Conservation (phyloP, 192 early-diverging fungal species). For the Entomortierella chlamydospora region DNA sequence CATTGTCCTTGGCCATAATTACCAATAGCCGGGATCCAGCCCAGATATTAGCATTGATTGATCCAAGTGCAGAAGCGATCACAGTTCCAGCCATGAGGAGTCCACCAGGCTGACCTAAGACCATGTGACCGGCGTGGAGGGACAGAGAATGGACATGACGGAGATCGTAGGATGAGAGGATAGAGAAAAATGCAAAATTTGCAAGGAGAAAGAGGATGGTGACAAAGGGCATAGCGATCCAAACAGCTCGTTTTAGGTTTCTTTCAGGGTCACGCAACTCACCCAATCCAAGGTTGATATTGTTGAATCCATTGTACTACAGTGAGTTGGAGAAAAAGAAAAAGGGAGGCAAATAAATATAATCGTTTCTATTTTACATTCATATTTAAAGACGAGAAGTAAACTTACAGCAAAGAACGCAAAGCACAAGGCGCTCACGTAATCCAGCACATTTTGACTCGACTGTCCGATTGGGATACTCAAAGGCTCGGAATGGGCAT, state of each 20-base stretch:
- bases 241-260: slow-evolving; percentile 50
- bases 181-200: slow-evolving; percentile 55
- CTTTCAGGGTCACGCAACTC: slow-evolving; percentile 47
- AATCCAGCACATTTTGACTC: slow-evolving; percentile 43
- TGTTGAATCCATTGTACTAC: slow-evolving; percentile 61
- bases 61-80: slow-evolving; percentile 50
- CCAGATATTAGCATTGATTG: slow-evolving; percentile 71
- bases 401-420: slow-evolving; percentile 54
- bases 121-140: slow-evolving; percentile 45
- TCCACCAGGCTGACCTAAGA: slow-evolving; percentile 34
- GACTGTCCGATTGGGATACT: slow-evolving; percentile 41
- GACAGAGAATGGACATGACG: slow-evolving; percentile 50
- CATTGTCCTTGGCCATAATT: slow-evolving; percentile 51
- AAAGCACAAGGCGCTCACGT: slow-evolving; percentile 50
- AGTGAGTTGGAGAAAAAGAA: neutral
- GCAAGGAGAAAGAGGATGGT: slow-evolving; percentile 52
- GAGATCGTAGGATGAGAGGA: slow-evolving; percentile 49
- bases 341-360: neutral
- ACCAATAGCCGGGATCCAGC: slow-evolving; percentile 62
- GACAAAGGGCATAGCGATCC: slow-evolving; percentile 48
- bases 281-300: slow-evolving; percentile 53
- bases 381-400: neutral
- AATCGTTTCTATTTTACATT: neutral
- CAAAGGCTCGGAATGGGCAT: slow-evolving; percentile 37
- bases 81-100: slow-evolving; percentile 47